Base-by-base conservation (phyloP, 768 basidiomycete species). In the Pulveroboletus sp. region DNA sequence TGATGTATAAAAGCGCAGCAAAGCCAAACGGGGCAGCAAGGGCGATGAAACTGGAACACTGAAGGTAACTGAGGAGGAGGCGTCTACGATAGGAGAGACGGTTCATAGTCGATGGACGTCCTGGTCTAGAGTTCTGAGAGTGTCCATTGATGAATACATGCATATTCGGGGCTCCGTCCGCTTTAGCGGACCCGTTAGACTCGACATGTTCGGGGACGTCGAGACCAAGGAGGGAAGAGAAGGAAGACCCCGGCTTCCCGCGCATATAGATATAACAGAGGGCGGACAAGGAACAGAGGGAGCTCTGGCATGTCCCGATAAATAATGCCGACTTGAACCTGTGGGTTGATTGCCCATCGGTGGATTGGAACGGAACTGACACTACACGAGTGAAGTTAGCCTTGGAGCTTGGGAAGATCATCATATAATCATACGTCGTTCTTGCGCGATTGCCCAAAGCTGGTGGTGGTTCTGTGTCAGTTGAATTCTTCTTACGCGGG, bases 11-110 rank as follows among this genome's bases (percentile, higher is more conserved):
- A 38, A 98, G 85, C 5, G 93, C 84, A 10, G 93, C 88, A 71
- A 98, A 98, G 46, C 95, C 94, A 65, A 98, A 95, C 3, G 95
- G 96, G 18, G 93, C 89, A 2, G 95, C 95, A 35, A 82, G 73
- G 36, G 93, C 93, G 57, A 96, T 90, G 68, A 93, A 86, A 21
- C 87, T 63, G 21, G 94, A 82, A 64, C 92, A 89, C 68, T 91
- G 90, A 46, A 92, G 74, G 69, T 91, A 93, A 36, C 80, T 71
- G 18, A 83, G 70, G 43, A 93, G 76, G n/a, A 91, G 79, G 1
- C 73, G 67, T 44, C 66, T 69, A 55, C 70, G 69, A 31, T 56
- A 71, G 65, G 65, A 73, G 70, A 40, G 49, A 49, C 40, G 39
- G 39, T 69, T 72, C 33, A 60, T 65, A 27, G 68, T 55, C 37